Evolutionary conservation across 805 yeast species (phyloP).

Genomic region (Pichia sporocuriosa): DNA sequence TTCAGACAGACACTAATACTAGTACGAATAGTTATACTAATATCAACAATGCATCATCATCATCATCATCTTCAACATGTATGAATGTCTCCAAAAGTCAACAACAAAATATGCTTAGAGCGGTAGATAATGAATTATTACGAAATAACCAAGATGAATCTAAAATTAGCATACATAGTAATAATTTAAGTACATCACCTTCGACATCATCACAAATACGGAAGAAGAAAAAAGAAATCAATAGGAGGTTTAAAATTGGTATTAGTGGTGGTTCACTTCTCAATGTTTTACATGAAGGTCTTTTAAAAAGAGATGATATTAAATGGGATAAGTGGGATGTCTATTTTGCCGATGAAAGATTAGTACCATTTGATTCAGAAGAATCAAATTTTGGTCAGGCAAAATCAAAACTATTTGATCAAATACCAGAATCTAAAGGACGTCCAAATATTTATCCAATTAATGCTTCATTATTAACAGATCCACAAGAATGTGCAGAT

Average conservation of each 20-base stretch:
- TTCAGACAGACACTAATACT: no score
- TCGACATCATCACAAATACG: constrained; percentile 26
- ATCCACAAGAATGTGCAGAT: constrained; percentile 92
- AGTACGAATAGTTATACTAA: no score
- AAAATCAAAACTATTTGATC: constrained; percentile 73
- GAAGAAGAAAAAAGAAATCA: constrained; percentile 47
- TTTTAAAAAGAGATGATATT: constrained; percentile 59
- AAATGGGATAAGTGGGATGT: constrained; percentile 95
- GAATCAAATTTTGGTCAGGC: constrained; percentile 91
- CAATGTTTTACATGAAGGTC: constrained; percentile 79
- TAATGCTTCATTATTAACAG: constrained; percentile 64
- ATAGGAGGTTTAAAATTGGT: constrained; percentile 80
- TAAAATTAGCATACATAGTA: neutral
- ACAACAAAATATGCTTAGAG: no score
- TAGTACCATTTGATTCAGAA: constrained; percentile 77
- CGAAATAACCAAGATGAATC: neutral
- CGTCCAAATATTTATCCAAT: constrained; percentile 77
- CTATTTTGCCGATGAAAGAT: constrained; percentile 92
- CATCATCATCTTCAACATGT: no score
- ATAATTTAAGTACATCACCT: constrained; percentile 10
- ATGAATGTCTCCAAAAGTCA: no score
- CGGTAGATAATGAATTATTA: no score
- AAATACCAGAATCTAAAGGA: constrained; percentile 41
- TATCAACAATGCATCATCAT: no score
- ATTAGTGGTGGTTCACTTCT: constrained; percentile 90